These are phyloP conservation scores for Gossypium australe DNA, from an alignment of 345 rosid genomes.

Conservation along the genomic window DNA sequence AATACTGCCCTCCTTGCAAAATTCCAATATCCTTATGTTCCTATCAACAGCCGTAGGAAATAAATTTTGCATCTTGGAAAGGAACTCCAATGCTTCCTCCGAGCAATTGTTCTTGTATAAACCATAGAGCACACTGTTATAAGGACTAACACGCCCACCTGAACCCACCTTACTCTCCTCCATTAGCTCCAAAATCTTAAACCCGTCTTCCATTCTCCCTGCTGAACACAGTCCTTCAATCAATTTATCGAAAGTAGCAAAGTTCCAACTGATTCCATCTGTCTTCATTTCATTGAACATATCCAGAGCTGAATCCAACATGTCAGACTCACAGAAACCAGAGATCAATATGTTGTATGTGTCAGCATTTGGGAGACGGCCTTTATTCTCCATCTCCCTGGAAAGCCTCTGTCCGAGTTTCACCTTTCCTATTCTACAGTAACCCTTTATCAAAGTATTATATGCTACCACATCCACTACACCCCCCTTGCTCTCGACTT, in stretches of 20 bases:
- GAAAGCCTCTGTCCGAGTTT: slow-evolving; percentile 51
- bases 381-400: slow-evolving; percentile 74
- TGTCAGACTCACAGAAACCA: slow-evolving; percentile 50
- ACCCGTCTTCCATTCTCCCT: slow-evolving; percentile 49
- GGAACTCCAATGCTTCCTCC: background rate
- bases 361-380: slow-evolving; percentile 69
- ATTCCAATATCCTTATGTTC: slow-evolving; percentile 47
- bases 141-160: slow-evolving; percentile 1
- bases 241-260: slow-evolving; percentile 47
- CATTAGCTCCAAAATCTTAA: slow-evolving; percentile 38
- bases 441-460: slow-evolving; percentile 69
- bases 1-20: slow-evolving; percentile 44
- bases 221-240: slow-evolving; percentile 51
- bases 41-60: slow-evolving; percentile 32
- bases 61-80: slow-evolving; percentile 2
- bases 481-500: slow-evolving; percentile 64
- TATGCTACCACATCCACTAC: slow-evolving; percentile 57
- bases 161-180: slow-evolving; percentile 37
- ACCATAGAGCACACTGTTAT: slow-evolving; percentile 4
- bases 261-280: slow-evolving; percentile 65
- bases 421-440: slow-evolving; percentile 53
- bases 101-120: background rate
- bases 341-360: slow-evolving; percentile 60
- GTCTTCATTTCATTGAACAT: slow-evolving; percentile 71
- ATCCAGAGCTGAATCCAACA: slow-evolving; percentile 62